Evolutionary conservation across 331 rosid species (phyloP).

Genomic region (Acacia concinna): DNA sequence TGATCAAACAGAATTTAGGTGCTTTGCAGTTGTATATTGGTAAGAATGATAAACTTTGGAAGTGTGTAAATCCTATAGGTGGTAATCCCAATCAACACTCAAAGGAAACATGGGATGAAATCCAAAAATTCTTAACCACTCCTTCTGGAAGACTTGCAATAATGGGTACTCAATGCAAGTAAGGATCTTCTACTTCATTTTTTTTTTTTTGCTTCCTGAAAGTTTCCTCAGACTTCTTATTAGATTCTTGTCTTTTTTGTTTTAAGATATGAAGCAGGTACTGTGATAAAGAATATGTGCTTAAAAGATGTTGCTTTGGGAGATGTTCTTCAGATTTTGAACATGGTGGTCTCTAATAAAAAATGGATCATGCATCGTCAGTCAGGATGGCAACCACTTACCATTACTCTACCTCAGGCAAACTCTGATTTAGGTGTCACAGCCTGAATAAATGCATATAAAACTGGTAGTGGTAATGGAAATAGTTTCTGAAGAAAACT

Average conservation of each 20-base stretch:
- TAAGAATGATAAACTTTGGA: conserved; percentile 62
- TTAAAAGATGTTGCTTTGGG: conserved; percentile 54
- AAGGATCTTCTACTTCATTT: conserved; percentile 5
- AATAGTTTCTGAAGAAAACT: conserved; percentile 1
- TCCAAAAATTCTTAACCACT: conserved; percentile 51
- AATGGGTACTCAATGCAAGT: conserved; percentile 64
- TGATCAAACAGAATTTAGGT: conserved; percentile 65
- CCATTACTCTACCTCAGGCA: conserved; percentile 42
- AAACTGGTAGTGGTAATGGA: background rate
- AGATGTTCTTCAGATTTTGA: conserved; percentile 53
- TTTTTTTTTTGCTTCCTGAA: background rate
- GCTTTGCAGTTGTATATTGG: conserved; percentile 58
- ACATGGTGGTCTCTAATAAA: conserved; percentile 43
- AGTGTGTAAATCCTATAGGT: conserved; percentile 57
- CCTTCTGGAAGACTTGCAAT: conserved; percentile 53
- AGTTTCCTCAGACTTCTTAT: background rate
- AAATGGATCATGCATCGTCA: conserved; percentile 65
- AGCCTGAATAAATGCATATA: background rate
- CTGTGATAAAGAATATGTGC: conserved; percentile 50
- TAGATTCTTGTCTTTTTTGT: background rate
- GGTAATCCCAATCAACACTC: conserved; percentile 48
- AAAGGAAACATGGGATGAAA: conserved; percentile 50
- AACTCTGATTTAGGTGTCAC: conserved; percentile 19
- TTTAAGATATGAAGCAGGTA: conserved; percentile 77
- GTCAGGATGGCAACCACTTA: conserved; percentile 74